Percentiles rank a stretch among this genome's conserved stretches.
phyloP scores from a whole-genome alignment of 352 stramenopile species.

The Phytophthora vignae region DNA sequence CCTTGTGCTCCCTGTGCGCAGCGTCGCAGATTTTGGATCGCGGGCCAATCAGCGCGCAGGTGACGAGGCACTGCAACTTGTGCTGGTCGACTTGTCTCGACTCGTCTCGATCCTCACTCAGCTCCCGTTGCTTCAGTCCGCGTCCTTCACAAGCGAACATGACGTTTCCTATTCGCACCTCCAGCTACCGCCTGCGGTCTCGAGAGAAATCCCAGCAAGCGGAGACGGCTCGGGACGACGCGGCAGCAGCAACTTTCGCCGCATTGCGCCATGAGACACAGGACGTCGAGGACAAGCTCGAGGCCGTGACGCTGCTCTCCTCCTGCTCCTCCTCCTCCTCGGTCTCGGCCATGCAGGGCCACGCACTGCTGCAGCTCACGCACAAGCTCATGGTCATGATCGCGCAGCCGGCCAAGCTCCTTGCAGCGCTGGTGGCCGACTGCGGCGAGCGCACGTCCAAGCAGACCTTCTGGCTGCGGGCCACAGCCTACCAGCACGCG shows the following conservation, averaged over 20 bases:
- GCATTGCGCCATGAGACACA: constrained; percentile 20
- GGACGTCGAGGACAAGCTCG: constrained; percentile 10
- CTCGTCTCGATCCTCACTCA: not conserved
- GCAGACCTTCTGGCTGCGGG: constrained; percentile 43
- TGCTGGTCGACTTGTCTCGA: not conserved
- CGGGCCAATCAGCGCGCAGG: constrained; percentile 22
- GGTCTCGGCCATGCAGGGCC: not conserved
- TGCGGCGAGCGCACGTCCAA: constrained; percentile 28
- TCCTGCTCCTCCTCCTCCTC: too few relatives aligned
- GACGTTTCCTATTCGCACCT: constrained; percentile 59
- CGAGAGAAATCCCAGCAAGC: constrained; percentile 42
- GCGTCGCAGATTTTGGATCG: constrained; percentile 43
- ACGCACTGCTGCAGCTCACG: constrained; percentile 47
- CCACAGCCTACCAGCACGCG: constrained; percentile 40
- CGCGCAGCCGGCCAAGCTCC: constrained; percentile 52
- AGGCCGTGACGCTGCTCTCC: not conserved
- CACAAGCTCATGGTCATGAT: constrained; percentile 60
- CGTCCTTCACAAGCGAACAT: constrained; percentile 50
- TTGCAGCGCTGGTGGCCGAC: constrained; percentile 52
- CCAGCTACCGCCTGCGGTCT: constrained; percentile 37
- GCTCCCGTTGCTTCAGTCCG: constrained; percentile 12
- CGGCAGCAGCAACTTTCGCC: constrained; percentile 2
- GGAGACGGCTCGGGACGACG: constrained; percentile 21
- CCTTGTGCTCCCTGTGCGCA: constrained; percentile 14
- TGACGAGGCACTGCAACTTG: constrained; percentile 23